These are phyloP conservation scores for Excoecaria agallocha DNA, from an alignment of 345 rosid species.

Conservation along the genomic window DNA sequence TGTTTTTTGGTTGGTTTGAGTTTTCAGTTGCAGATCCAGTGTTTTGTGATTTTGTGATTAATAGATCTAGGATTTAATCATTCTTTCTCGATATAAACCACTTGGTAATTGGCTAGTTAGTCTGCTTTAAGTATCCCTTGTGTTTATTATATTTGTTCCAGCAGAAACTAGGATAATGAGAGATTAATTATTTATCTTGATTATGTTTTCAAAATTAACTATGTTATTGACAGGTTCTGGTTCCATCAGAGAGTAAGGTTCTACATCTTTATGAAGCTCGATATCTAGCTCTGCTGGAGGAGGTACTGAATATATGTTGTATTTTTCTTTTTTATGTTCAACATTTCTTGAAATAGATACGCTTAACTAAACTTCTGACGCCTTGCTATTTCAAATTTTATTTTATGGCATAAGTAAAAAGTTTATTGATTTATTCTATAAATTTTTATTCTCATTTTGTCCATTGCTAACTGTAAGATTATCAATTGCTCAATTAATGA, in stretches of 20 bases:
- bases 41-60: too few species aligned
- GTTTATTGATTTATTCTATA: not conserved
- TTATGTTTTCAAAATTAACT: not conserved
- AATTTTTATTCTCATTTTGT: not conserved
- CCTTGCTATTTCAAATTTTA: too few species aligned
- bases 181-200: slow-evolving; percentile 8
- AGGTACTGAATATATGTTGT: slow-evolving; percentile 33
- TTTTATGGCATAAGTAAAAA: not conserved
- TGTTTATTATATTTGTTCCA: too few species aligned
- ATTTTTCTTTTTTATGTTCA: not conserved
- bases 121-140: too few species aligned
- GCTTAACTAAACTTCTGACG: too few species aligned
- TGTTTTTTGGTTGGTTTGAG: too few species aligned
- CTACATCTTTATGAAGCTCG: slow-evolving; percentile 78
- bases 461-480: not conserved
- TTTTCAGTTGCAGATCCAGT: too few species aligned
- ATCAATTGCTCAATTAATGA: not conserved
- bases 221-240: slow-evolving; percentile 47
- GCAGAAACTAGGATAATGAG: too few species aligned
- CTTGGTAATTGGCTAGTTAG: too few species aligned
- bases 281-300: slow-evolving; percentile 67
- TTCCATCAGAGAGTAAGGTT: slow-evolving; percentile 72
- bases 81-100: too few species aligned
- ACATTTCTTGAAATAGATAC: too few species aligned
- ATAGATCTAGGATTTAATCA: too few species aligned